These are phyloP conservation scores for Geotrichum phurueaensis DNA, from an alignment of 1,139 yeast genomes.

Conservation along the genomic window DNA sequence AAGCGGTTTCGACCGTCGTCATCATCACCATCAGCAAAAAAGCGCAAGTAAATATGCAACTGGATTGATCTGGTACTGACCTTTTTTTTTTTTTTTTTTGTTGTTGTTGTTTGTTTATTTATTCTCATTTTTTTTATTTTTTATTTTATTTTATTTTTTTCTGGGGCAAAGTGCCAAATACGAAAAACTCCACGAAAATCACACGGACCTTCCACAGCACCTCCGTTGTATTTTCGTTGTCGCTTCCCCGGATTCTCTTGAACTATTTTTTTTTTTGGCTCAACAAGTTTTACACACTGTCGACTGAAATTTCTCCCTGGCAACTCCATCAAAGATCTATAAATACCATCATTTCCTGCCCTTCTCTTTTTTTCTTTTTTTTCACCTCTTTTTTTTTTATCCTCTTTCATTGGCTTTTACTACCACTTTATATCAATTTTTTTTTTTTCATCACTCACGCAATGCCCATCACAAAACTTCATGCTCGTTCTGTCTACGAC, in stretches of 20 bases:
- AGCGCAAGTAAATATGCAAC: background rate
- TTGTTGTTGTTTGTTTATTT: too few relatives aligned
- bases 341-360: background rate
- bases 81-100: background rate
- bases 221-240: background rate
- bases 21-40: background rate
- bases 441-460: background rate
- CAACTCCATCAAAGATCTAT: background rate
- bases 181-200: background rate
- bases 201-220: background rate
- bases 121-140: too few relatives aligned
- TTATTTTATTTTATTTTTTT: too few relatives aligned
- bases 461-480: conserved; percentile 60
- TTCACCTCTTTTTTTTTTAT: background rate
- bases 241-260: background rate
- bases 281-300: background rate
- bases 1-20: background rate
- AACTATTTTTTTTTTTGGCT: too few relatives aligned
- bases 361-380: background rate
- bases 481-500: conserved; percentile 92
- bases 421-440: background rate
- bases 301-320: background rate
- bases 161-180: too few relatives aligned
- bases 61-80: background rate
- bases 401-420: too few relatives aligned